Conservation (phyloP, 2,329 filamentous ascomycete genomes). For the Xylaria sp. region DNA sequence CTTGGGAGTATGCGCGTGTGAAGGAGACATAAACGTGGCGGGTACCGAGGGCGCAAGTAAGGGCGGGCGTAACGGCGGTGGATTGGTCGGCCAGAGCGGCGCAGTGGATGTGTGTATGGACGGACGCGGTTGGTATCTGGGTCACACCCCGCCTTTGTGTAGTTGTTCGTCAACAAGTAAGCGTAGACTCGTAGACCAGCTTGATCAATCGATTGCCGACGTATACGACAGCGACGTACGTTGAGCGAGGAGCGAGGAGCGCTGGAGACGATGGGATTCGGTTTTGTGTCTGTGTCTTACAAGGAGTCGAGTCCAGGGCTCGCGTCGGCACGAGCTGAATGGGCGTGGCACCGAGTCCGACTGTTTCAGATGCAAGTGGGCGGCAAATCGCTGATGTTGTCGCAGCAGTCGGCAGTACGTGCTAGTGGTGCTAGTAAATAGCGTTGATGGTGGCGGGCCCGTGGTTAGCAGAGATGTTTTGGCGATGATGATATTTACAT, state of each 20-base stretch:
- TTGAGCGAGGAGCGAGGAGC: slow-evolving; percentile 8
- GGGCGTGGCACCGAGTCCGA: slow-evolving; percentile 25
- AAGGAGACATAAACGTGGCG: slow-evolving; percentile 27
- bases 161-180: slow-evolving; percentile 1
- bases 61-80: not conserved
- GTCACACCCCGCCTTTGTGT: slow-evolving; percentile 2
- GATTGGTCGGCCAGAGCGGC: slow-evolving; percentile 7
- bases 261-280: slow-evolving; percentile 18
- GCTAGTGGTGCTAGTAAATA: not conserved
- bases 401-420: not conserved
- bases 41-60: slow-evolving; percentile 9
- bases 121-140: not conserved
- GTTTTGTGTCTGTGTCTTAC: slow-evolving; percentile 19
- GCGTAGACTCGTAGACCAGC: not conserved
- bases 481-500: slow-evolving; percentile 25
- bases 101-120: slow-evolving; percentile 7
- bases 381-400: not conserved
- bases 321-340: slow-evolving; percentile 24
- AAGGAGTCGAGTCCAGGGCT: slow-evolving; percentile 27
- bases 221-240: slow-evolving; percentile 10
- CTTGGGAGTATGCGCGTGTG: slow-evolving; percentile 14
- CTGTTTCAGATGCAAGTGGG: slow-evolving; percentile 30
- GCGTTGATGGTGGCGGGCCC: not conserved
- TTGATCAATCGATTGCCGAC: not conserved
- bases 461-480: not conserved